A percentile compares a stretch with the other conserved stretches of the same genome.
Conservation (phyloP, 2,329 filamentous ascomycete species). For the Gaeumannomyces tritici region DNA sequence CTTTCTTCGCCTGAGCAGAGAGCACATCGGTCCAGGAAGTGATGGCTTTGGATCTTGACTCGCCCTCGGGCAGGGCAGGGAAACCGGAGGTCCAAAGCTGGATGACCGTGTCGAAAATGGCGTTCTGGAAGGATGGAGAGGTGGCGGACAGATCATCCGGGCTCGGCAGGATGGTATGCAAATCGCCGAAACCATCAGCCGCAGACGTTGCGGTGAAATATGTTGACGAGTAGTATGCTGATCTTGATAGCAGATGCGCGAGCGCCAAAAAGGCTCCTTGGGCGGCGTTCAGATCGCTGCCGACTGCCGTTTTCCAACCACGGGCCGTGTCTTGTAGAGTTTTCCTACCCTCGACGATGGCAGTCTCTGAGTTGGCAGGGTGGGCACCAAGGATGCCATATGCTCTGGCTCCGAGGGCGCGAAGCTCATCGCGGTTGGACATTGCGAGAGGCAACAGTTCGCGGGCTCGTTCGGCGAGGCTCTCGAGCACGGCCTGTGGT, state of each 20-base stretch:
- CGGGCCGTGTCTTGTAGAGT: conserved; percentile 34
- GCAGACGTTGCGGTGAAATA: conserved; percentile 3
- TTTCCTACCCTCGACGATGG: conserved; percentile 31
- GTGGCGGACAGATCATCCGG: conserved; percentile 10
- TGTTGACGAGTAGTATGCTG: conserved; percentile 27
- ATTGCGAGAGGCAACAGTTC: conserved; percentile 51
- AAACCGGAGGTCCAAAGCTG: conserved; percentile 34
- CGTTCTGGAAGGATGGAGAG: conserved; percentile 27
- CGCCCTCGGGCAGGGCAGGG: conserved; percentile 15
- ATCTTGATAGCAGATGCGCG: conserved; percentile 32
- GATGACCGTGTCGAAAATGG: conserved; percentile 32
- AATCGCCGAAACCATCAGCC: neutral
- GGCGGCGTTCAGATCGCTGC: conserved; percentile 31
- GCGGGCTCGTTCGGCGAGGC: conserved; percentile 35
- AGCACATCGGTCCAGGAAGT: conserved; percentile 51
- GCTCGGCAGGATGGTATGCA: conserved; percentile 4
- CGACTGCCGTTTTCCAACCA: conserved; percentile 40
- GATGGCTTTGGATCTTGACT: conserved; percentile 18
- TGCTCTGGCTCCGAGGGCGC: conserved; percentile 56
- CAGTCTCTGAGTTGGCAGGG: conserved; percentile 28
- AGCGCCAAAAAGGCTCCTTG: conserved; percentile 38
- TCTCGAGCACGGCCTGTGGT: conserved; percentile 27
- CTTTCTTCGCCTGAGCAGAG: conserved; percentile 61
- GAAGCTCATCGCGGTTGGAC: conserved; percentile 62
- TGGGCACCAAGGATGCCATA: conserved; percentile 73